These are phyloP conservation scores for Leccinum boreale DNA, from an alignment of 768 basidiomycete species.

Conservation along the genomic window DNA sequence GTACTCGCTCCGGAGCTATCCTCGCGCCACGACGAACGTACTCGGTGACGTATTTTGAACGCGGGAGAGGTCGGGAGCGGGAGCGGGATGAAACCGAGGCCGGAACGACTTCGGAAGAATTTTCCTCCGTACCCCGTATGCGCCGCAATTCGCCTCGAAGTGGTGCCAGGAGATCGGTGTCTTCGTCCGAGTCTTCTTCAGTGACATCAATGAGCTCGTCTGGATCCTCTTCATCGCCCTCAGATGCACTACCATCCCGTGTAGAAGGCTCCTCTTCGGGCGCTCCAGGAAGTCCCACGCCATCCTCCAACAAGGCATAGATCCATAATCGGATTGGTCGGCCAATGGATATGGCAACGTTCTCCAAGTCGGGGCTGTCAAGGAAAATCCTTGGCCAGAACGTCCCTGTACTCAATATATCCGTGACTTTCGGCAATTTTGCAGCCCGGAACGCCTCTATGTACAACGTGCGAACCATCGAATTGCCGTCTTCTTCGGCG, in stretches of 20 bases:
- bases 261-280: constrained; percentile 12
- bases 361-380: constrained; percentile 74
- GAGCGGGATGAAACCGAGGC: constrained; percentile 36
- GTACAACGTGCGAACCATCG: constrained; percentile 47
- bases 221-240: constrained; percentile 40
- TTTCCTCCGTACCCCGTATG: constrained; percentile 44
- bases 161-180: constrained; percentile 60
- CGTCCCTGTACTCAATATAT: constrained; percentile 58
- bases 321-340: constrained; percentile 61
- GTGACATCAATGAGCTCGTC: constrained; percentile 69
- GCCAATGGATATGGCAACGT: constrained; percentile 59
- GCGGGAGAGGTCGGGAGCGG: constrained; percentile 14
- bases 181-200: constrained; percentile 50
- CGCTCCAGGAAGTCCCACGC: constrained; percentile 53
- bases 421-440: constrained; percentile 53
- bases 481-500: constrained; percentile 14
- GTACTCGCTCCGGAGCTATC: constrained; percentile 56
- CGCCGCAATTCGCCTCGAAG: constrained; percentile 64
- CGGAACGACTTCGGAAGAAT: constrained; percentile 20
- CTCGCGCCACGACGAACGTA: constrained; percentile 70
- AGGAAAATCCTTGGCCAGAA: constrained; percentile 74
- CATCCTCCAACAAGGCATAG: constrained; percentile 66
- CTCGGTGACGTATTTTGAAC: constrained; percentile 40
- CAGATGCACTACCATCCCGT: constrained; percentile 20
- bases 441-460: constrained; percentile 63